A percentile compares a stretch with the other conserved stretches of the same genome.
These are phyloP conservation scores for Nematodospora anomalae DNA, from an alignment of 1,139 yeast genomes.

Conservation along the genomic window DNA sequence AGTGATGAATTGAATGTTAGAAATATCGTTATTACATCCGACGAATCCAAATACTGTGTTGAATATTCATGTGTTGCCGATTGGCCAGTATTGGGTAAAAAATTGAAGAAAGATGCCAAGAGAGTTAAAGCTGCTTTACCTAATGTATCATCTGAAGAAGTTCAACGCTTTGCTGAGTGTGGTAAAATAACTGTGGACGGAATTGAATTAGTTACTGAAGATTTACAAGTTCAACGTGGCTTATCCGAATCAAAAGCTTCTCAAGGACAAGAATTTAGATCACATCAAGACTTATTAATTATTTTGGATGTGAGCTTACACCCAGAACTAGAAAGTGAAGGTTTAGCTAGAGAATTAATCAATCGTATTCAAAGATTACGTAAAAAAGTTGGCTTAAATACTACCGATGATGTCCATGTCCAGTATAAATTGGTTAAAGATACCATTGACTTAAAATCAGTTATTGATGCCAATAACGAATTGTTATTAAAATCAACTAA, in stretches of 20 bases:
- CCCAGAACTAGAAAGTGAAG: constrained; percentile 89
- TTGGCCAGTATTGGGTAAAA: constrained; percentile 98
- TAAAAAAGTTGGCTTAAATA: constrained; percentile 92
- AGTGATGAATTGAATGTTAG: constrained; percentile 91
- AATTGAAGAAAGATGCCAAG: constrained; percentile 89
- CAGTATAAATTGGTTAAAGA: constrained; percentile 75
- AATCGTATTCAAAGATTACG: constrained; percentile 98
- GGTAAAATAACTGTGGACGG: constrained; percentile 88
- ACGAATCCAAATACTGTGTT: constrained; percentile 89
- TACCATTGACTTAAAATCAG: constrained; percentile 64
- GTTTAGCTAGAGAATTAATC: constrained; percentile 92
- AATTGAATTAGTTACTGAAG: constrained; percentile 82
- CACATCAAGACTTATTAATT: constrained; percentile 85
- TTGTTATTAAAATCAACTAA: constrained; percentile 78
- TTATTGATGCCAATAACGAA: constrained; percentile 63
- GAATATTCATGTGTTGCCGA: constrained; percentile 94
- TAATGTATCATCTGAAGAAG: constrained; percentile 73
- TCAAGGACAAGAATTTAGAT: constrained; percentile 79
- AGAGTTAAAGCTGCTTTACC: constrained; percentile 95
- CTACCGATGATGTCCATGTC: constrained; percentile 92
- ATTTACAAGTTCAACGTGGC: constrained; percentile 86
- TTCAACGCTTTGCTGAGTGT: constrained; percentile 67
- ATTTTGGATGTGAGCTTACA: constrained; percentile 86
- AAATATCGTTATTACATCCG: constrained; percentile 82
- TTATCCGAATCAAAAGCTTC: constrained; percentile 60